A percentile compares a stretch with the other conserved stretches of the same genome.
These are phyloP conservation scores for Areca catechu DNA, from an alignment of 176 grass and related monocot species.

Conservation along the genomic window DNA sequence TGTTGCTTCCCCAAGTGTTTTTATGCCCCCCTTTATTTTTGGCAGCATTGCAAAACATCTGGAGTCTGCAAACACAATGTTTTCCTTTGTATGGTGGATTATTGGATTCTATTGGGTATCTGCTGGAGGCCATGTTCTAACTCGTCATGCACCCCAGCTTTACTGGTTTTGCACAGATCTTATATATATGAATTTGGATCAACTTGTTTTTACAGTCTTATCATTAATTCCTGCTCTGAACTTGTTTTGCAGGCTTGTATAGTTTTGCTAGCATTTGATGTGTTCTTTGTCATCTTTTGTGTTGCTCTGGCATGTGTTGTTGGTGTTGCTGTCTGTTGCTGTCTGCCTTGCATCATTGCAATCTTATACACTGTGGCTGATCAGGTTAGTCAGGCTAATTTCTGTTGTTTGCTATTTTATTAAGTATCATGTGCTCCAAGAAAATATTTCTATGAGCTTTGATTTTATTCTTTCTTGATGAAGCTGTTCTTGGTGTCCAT, in stretches of 20 bases:
- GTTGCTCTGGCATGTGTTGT: slow-evolving; percentile 81
- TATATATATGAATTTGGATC: too few relatives aligned
- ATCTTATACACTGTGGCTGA: slow-evolving; percentile 77
- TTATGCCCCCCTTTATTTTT: slow-evolving; percentile 1
- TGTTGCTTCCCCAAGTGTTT: too few relatives aligned
- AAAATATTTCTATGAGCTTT: neutral
- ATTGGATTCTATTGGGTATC: slow-evolving; percentile 43
- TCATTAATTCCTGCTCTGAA: too few relatives aligned
- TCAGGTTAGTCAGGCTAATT: slow-evolving; percentile 40
- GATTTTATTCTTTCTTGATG: neutral
- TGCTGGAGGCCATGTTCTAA: slow-evolving; percentile 32
- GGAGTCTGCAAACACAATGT: slow-evolving; percentile 33
- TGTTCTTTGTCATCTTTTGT: slow-evolving; percentile 93
- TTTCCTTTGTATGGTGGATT: slow-evolving; percentile 57
- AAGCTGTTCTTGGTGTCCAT: too few relatives aligned
- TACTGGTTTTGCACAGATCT: slow-evolving; percentile 22
- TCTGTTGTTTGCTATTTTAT: neutral
- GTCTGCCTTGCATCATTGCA: slow-evolving; percentile 93
- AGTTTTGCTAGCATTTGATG: slow-evolving; percentile 88
- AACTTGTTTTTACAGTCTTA: too few relatives aligned
- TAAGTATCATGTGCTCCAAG: neutral
- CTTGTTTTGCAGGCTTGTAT: slow-evolving; percentile 60
- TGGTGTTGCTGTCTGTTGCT: slow-evolving; percentile 92
- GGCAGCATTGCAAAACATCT: slow-evolving; percentile 33
- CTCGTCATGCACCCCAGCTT: slow-evolving; percentile 27